Evolutionary conservation across 345 rosid species (phyloP).

Genomic region (Hypericum perforatum): DNA sequence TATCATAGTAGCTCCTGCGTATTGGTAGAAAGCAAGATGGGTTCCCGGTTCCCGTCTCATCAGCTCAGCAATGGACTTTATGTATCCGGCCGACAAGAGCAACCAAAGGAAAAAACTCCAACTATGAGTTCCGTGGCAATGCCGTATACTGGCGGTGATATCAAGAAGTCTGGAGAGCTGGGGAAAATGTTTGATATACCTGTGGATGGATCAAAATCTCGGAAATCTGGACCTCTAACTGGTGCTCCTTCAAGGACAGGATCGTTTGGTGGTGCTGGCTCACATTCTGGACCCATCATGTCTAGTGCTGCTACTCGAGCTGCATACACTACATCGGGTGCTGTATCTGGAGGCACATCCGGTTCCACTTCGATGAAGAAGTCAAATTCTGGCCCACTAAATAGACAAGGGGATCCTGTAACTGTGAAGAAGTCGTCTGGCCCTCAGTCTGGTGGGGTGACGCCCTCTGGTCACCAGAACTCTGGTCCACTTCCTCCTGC

Average conservation of each 20-base stretch:
- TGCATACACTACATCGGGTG: conserved; percentile 17
- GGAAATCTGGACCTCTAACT: conserved; percentile 19
- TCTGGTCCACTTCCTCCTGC: too few relatives aligned
- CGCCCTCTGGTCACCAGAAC: too few relatives aligned
- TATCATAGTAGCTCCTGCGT: neutral
- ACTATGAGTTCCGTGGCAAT: conserved; percentile 18
- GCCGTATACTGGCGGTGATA: conserved; percentile 22
- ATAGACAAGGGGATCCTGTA: too few relatives aligned
- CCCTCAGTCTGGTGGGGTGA: too few relatives aligned
- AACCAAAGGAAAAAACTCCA: conserved; percentile 19
- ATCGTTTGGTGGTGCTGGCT: conserved; percentile 10
- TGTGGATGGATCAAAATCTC: conserved; percentile 13
- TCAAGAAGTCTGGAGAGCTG: conserved; percentile 17
- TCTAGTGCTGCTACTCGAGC: conserved; percentile 13
- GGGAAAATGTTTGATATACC: conserved; percentile 20
- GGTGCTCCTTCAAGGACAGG: conserved; percentile 17
- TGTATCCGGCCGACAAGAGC: conserved; percentile 16
- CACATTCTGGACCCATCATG: conserved; percentile 11
- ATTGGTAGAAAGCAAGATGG: conserved; percentile 6
- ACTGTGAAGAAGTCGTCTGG: too few relatives aligned
- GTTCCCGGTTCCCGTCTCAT: conserved; percentile 21
- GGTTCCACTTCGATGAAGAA: too few relatives aligned
- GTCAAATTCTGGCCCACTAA: too few relatives aligned
- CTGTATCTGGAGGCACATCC: conserved; percentile 2
- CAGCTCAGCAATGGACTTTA: conserved; percentile 16